Conservation (phyloP, 106 monocot genomes). For the Platanthera zijinensis region DNA sequence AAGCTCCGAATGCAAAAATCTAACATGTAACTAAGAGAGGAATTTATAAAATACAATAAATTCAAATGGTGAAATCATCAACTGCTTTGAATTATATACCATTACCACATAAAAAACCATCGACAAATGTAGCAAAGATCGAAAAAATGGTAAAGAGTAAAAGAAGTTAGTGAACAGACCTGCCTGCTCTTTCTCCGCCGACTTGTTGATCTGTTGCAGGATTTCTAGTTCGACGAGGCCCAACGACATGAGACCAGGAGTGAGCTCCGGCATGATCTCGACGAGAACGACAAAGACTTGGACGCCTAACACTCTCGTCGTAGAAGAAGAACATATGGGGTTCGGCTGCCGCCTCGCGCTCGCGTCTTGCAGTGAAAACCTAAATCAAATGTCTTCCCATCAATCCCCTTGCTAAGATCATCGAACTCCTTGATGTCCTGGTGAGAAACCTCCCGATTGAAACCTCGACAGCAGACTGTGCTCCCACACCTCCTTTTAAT, state of each 20-base stretch:
- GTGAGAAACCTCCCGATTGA: too few relatives aligned
- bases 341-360: too few relatives aligned
- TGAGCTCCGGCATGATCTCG: constrained; percentile 95
- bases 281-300: too few relatives aligned
- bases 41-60: neutral
- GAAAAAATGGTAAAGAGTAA: neutral
- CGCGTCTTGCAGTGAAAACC: too few relatives aligned
- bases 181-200: constrained; percentile 80
- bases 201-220: constrained; percentile 77
- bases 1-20: too few relatives aligned
- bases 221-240: constrained; percentile 98
- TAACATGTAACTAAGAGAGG: neutral
- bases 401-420: too few relatives aligned
- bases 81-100: neutral
- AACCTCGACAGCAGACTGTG: too few relatives aligned
- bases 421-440: too few relatives aligned
- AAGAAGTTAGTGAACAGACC: constrained; percentile 21
- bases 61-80: neutral
- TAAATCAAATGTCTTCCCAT: too few relatives aligned
- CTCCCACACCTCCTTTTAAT: too few relatives aligned
- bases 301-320: too few relatives aligned
- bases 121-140: neutral
- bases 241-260: constrained; percentile 90
- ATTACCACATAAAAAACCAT: neutral
- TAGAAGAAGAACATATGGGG: too few relatives aligned